Conservation (phyloP, 2,329 filamentous ascomycete species). For the Pseudomassariella vexata region DNA sequence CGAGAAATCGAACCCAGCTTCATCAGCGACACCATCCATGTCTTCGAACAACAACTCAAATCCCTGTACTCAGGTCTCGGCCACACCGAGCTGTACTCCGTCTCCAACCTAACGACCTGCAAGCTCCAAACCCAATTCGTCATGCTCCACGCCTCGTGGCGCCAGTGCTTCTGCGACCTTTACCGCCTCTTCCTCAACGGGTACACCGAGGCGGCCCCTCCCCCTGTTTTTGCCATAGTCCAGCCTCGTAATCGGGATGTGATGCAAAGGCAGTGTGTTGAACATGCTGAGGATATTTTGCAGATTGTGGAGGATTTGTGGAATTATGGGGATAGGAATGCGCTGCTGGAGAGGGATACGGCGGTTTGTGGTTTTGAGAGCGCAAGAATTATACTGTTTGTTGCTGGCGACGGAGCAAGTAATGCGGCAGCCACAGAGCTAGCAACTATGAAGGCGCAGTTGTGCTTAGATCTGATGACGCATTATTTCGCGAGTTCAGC, state of each 20-base stretch:
- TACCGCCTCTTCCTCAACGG: constrained; percentile 35
- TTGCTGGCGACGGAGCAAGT: constrained; percentile 11
- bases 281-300: constrained; percentile 33
- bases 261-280: constrained; percentile 26
- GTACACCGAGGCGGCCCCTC: constrained; percentile 33
- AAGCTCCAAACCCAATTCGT: constrained; percentile 20
- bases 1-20: constrained; percentile 18
- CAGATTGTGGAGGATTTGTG: constrained; percentile 24
- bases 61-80: constrained; percentile 12
- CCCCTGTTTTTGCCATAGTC: constrained; percentile 20
- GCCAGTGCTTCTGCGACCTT: constrained; percentile 37
- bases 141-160: constrained; percentile 30
- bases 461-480: constrained; percentile 22
- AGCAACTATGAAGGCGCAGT: constrained; percentile 17
- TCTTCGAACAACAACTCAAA: constrained; percentile 19
- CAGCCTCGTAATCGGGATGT: constrained; percentile 20
- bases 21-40: constrained; percentile 16
- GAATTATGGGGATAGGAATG: constrained; percentile 14
- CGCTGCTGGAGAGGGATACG: constrained; percentile 32
- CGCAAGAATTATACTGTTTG: constrained; percentile 30
- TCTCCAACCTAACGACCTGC: constrained; percentile 13
- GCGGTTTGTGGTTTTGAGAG: constrained; percentile 38
- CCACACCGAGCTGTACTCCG: constrained; percentile 17
- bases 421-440: constrained; percentile 14
- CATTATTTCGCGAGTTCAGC: constrained; percentile 20